Evolutionary conservation across 306 rosid species (phyloP).

Genomic region (Cicer bijugum): DNA sequence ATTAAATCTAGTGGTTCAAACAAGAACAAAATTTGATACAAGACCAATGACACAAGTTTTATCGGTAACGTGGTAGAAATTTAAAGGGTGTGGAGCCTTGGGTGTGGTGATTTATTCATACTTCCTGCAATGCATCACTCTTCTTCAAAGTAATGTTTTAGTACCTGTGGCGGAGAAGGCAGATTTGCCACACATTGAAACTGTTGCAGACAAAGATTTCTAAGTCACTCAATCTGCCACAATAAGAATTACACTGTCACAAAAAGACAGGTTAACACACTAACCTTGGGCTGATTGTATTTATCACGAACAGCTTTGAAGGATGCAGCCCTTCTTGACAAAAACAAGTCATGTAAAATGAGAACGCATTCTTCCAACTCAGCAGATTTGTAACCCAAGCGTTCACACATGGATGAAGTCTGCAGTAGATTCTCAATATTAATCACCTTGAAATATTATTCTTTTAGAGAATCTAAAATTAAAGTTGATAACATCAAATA

Average conservation of each 20-base stretch:
- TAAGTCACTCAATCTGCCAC: constrained; percentile 1
- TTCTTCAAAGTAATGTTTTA: constrained; percentile 54
- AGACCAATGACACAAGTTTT: constrained; percentile 49
- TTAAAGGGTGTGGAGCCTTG: constrained; percentile 47
- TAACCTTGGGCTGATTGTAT: constrained; percentile 80
- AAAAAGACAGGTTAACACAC: background rate
- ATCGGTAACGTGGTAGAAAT: constrained; percentile 75
- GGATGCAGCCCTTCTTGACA: constrained; percentile 69
- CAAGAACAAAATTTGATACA: background rate
- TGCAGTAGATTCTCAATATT: constrained; percentile 40
- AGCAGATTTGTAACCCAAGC: constrained; percentile 55
- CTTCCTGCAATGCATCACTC: constrained; percentile 53
- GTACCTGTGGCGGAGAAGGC: constrained; percentile 75
- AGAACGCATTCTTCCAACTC: constrained; percentile 70
- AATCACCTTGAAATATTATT: background rate
- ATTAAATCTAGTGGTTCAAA: background rate
- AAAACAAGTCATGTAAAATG: constrained; percentile 65
- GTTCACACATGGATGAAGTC: constrained; percentile 51
- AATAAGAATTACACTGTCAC: background rate
- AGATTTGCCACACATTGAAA: constrained; percentile 67
- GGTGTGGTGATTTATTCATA: constrained; percentile 90
- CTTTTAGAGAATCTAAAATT: background rate
- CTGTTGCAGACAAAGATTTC: constrained; percentile 50
- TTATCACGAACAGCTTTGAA: constrained; percentile 68
- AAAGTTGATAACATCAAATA: background rate